Conservation (phyloP, 306 rosid genomes). For the Rubus parviflorus region DNA sequence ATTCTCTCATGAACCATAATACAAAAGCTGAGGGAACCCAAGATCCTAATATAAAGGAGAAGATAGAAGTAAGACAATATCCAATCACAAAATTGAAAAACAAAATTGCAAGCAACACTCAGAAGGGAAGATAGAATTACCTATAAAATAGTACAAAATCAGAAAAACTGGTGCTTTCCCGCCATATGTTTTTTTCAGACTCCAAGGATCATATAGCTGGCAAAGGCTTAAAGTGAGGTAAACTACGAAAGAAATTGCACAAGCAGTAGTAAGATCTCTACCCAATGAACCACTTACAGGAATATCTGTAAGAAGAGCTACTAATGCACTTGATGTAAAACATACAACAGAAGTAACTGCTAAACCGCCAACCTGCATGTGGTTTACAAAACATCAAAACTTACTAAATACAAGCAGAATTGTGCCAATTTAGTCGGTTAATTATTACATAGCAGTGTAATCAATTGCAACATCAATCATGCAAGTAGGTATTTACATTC, state of each 20-base stretch:
- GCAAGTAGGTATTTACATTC: neutral
- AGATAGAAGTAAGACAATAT: neutral
- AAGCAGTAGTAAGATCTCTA: neutral
- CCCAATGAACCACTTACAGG: conserved; percentile 50
- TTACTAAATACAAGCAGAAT: neutral
- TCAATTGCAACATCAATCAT: neutral
- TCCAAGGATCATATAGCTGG: conserved; percentile 64
- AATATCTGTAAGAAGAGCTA: conserved; percentile 56
- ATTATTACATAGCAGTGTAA: neutral
- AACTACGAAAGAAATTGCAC: neutral
- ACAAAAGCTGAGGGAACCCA: conserved; percentile 63
- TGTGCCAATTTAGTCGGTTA: neutral
- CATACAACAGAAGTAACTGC: conserved; percentile 57
- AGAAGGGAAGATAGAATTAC: conserved; percentile 35
- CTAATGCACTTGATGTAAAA: conserved; percentile 58
- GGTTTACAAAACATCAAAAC: conserved; percentile 10
- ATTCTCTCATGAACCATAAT: conserved; percentile 69
- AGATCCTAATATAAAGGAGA: conserved; percentile 44
- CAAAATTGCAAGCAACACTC: neutral
- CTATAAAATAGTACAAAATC: conserved; percentile 55
- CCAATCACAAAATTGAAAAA: neutral
- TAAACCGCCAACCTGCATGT: conserved; percentile 61
- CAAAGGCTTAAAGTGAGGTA: conserved; percentile 26
- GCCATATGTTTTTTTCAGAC: conserved; percentile 46
- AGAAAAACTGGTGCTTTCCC: conserved; percentile 38